Conservation (phyloP, 2,329 filamentous ascomycete species). For the Ilyonectria mors-panacis region DNA sequence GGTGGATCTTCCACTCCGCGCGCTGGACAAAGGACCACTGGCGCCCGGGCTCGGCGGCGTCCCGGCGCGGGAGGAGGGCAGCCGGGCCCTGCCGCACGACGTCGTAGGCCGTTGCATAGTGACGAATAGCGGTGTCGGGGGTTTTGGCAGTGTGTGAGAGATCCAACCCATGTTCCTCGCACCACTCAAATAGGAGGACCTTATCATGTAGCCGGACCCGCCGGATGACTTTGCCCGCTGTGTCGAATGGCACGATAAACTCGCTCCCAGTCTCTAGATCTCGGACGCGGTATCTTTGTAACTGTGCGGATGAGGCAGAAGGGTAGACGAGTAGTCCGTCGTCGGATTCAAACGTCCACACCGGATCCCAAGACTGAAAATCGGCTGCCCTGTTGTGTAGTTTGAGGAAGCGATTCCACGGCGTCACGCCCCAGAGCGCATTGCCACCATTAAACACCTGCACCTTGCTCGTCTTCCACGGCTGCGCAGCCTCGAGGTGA, state of each 20-base stretch:
- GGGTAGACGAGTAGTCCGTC: conserved; percentile 71
- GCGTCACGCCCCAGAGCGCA: conserved; percentile 54
- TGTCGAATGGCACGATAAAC: conserved; percentile 67
- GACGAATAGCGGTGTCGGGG: conserved; percentile 66
- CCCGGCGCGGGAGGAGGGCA: conserved; percentile 18
- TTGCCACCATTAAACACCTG: conserved; percentile 38
- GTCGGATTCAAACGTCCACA: conserved; percentile 69
- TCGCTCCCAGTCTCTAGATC: conserved; percentile 64
- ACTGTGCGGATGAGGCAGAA: conserved; percentile 27
- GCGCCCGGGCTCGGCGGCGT: background rate
- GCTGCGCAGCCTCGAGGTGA: conserved; percentile 63
- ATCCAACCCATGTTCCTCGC: conserved; percentile 14
- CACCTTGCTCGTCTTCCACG: conserved; percentile 52
- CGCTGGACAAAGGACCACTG: conserved; percentile 64
- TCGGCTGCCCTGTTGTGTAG: conserved; percentile 56
- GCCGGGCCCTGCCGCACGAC: conserved; percentile 49
- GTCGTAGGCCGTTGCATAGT: conserved; percentile 73
- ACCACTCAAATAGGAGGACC: conserved; percentile 65
- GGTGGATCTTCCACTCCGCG: conserved; percentile 68
- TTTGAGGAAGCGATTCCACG: conserved; percentile 62
- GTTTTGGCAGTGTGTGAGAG: conserved; percentile 63
- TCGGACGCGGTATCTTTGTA: conserved; percentile 59
- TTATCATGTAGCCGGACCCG: conserved; percentile 67
- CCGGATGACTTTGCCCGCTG: conserved; percentile 64
- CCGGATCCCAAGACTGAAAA: conserved; percentile 63